Conservation (phyloP, 106 monocot genomes). For the Platanthera guangdongensis region DNA sequence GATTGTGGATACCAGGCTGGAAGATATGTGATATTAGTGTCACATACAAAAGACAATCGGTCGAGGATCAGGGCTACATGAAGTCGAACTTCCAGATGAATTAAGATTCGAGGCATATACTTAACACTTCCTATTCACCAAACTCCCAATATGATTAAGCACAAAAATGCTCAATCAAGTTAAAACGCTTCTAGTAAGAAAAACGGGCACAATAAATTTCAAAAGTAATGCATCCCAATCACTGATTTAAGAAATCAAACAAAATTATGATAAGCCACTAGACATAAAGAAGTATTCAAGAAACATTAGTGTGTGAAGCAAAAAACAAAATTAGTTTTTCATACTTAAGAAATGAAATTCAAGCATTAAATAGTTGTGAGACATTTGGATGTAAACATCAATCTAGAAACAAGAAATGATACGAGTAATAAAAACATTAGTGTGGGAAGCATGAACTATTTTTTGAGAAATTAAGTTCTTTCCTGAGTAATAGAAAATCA, state of each 20-base stretch:
- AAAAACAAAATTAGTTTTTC: not conserved
- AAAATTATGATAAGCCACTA: not conserved
- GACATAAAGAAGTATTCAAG: not conserved
- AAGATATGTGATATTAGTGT: too few relatives aligned
- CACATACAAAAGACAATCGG: too few relatives aligned
- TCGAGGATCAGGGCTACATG: too few relatives aligned
- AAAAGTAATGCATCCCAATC: not conserved
- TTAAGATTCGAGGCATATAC: not conserved
- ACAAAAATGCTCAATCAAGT: not conserved
- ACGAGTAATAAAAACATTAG: not conserved
- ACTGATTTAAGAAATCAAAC: not conserved
- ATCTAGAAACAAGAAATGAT: not conserved
- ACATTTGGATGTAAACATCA: not conserved
- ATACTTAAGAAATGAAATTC: not conserved
- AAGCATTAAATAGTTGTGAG: not conserved
- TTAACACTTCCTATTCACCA: not conserved
- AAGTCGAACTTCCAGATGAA: too few relatives aligned
- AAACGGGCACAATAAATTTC: not conserved
- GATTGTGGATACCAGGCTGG: too few relatives aligned
- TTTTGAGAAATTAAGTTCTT: not conserved
- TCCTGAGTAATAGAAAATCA: slow-evolving; percentile 11
- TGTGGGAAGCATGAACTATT: not conserved
- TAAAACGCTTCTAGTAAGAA: not conserved
- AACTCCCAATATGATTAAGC: not conserved
- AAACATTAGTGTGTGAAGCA: not conserved